These are phyloP conservation scores for Suillus subaureus DNA, from an alignment of 768 basidiomycete species.

Conservation along the genomic window DNA sequence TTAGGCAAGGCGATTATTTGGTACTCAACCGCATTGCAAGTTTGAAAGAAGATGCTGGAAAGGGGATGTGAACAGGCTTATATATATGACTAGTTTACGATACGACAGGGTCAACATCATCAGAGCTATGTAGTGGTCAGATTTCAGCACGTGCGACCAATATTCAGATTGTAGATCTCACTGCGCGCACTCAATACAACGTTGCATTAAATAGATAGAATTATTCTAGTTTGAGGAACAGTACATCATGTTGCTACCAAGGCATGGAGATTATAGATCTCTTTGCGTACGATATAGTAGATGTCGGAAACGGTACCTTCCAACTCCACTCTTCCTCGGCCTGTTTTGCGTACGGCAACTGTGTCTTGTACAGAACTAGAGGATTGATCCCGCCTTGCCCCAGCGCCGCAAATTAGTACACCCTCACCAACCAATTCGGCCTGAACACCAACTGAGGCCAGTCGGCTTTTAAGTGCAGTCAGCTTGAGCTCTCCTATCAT, in stretches of 20 bases:
- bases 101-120: background rate
- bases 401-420: slow-evolving; percentile 83
- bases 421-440: slow-evolving; percentile 98
- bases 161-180: background rate
- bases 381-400: slow-evolving; percentile 45
- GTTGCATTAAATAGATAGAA: background rate
- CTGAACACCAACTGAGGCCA: slow-evolving; percentile 75
- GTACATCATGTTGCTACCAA: slow-evolving; percentile 65
- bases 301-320: slow-evolving; percentile 89
- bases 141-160: background rate
- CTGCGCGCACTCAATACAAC: background rate
- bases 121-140: background rate
- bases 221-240: background rate
- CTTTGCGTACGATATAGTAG: slow-evolving; percentile 86
- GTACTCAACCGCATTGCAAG: slow-evolving; percentile 92
- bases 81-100: background rate
- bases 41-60: slow-evolving; percentile 92
- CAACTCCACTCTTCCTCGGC: slow-evolving; percentile 81
- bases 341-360: slow-evolving; percentile 89
- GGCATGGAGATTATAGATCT: slow-evolving; percentile 91
- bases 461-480: slow-evolving; percentile 80
- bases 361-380: slow-evolving; percentile 58
- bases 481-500: slow-evolving; percentile 98
- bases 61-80: slow-evolving; percentile 37
- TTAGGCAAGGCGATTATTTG: slow-evolving; percentile 73